A percentile compares a stretch with the other conserved stretches of the same genome.
These are phyloP conservation scores for Erodium moschatum DNA, from an alignment of 441 rosid species.

Conservation along the genomic window DNA sequence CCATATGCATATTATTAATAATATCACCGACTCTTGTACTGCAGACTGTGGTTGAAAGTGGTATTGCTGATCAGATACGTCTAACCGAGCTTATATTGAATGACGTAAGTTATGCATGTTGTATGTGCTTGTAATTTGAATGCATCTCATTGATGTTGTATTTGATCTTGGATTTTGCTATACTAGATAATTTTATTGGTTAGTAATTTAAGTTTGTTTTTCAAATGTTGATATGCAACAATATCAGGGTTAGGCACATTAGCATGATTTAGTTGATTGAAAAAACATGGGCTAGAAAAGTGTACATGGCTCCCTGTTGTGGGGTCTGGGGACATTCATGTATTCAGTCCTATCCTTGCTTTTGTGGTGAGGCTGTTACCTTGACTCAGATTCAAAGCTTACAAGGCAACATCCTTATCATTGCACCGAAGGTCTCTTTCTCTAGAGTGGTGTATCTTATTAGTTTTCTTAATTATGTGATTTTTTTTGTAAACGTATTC, in stretches of 20 bases:
- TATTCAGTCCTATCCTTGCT: neutral
- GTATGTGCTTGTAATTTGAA: neutral
- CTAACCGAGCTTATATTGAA: constrained; percentile 71
- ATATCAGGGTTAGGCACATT: neutral
- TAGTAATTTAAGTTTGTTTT: neutral
- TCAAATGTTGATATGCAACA: neutral
- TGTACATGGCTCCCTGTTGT: no score
- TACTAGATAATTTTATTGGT: neutral
- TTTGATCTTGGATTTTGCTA: neutral
- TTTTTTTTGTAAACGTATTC: no score
- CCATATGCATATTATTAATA: neutral
- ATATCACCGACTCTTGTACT: constrained; percentile 24
- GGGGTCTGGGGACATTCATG: neutral
- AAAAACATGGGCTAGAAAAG: neutral
- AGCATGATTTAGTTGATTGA: neutral
- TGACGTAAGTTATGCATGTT: constrained; percentile 46
- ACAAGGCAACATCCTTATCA: neutral
- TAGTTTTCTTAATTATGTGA: neutral
- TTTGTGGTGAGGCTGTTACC: neutral
- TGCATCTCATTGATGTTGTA: neutral
- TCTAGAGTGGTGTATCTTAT: neutral
- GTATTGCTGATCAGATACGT: constrained; percentile 82
- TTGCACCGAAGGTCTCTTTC: neutral
- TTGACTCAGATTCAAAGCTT: neutral
- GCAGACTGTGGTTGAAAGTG: constrained; percentile 88